A percentile compares a stretch with the other conserved stretches of the same genome.
phyloP scores from a whole-genome alignment of 2,329 filamentous ascomycete genomes.

The Sporothrix brasiliensis region DNA sequence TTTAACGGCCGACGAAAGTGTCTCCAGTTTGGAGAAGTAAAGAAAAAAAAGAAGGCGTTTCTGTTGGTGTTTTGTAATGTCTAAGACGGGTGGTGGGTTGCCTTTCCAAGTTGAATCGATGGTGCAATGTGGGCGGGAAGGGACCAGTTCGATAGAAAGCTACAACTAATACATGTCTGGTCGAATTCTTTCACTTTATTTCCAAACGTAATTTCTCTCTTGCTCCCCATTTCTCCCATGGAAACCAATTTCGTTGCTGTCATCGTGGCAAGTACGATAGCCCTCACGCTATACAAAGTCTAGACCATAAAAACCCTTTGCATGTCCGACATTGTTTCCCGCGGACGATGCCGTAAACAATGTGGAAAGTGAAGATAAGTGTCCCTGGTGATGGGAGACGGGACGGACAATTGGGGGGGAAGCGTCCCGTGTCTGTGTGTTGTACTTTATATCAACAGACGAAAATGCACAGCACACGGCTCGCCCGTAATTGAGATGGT shows the following conservation, averaged over 20 bases:
- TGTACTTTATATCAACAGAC: background rate
- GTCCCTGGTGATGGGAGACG: constrained; percentile 8
- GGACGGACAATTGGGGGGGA: constrained; percentile 24
- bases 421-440: background rate
- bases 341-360: background rate
- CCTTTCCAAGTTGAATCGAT: background rate
- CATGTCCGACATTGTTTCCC: too few relatives aligned
- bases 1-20: background rate
- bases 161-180: too few relatives aligned
- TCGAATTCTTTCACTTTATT: too few relatives aligned
- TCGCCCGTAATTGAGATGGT: background rate
- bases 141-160: too few relatives aligned
- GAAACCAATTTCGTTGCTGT: too few relatives aligned
- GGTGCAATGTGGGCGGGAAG: background rate
- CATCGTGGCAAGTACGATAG: too few relatives aligned
- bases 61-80: background rate
- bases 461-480: background rate
- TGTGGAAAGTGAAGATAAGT: background rate
- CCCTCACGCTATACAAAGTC: too few relatives aligned
- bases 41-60: background rate
- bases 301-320: too few relatives aligned
- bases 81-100: background rate
- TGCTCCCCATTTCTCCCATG: too few relatives aligned
- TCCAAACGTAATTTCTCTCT: too few relatives aligned
- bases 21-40: too few relatives aligned